These are phyloP conservation scores for Vigna unguiculata DNA, from an alignment of 306 rosid genomes.

Conservation along the genomic window DNA sequence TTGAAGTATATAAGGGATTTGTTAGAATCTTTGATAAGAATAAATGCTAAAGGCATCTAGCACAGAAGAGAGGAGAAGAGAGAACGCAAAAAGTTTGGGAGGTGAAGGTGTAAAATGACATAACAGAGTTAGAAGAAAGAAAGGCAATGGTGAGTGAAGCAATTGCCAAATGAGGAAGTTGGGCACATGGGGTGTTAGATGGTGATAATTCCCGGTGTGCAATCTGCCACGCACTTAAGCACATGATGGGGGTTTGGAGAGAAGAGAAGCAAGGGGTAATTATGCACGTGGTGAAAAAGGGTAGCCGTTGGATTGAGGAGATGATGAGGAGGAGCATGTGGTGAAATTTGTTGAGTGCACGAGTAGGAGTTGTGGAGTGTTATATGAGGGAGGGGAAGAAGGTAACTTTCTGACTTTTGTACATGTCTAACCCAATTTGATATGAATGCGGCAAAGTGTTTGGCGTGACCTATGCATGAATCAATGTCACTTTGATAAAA, in stretches of 20 bases:
- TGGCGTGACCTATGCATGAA: constrained; percentile 46
- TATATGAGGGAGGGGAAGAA: constrained; percentile 25
- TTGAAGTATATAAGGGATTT: constrained; percentile 10
- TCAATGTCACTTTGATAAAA: constrained; percentile 49
- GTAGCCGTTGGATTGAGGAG: constrained; percentile 40
- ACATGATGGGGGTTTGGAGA: constrained; percentile 39
- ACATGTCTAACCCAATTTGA: constrained; percentile 52
- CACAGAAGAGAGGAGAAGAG: too few relatives aligned
- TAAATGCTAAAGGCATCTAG: constrained; percentile 48
- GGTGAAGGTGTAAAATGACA: constrained; percentile 41
- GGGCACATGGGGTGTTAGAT: constrained; percentile 49
- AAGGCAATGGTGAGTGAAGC: constrained; percentile 16
- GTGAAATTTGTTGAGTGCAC: constrained; percentile 46
- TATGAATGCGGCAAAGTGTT: constrained; percentile 47
- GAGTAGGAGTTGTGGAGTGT: constrained; percentile 40
- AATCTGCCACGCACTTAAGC: constrained; percentile 21
- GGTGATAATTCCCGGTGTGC: constrained; percentile 4
- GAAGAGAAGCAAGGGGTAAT: constrained; percentile 22
- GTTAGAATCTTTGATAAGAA: constrained; percentile 40
- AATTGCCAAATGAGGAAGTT: constrained; percentile 40
- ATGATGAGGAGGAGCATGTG: constrained; percentile 36
- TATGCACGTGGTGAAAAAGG: constrained; percentile 44
- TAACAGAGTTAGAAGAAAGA: constrained; percentile 38
- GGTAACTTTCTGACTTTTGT: constrained; percentile 49
- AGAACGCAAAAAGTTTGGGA: too few relatives aligned